A percentile compares a stretch with the other conserved stretches of the same genome.
phyloP scores from a whole-genome alignment of 2,329 filamentous ascomycete species.

The Colletotrichum agaves region DNA sequence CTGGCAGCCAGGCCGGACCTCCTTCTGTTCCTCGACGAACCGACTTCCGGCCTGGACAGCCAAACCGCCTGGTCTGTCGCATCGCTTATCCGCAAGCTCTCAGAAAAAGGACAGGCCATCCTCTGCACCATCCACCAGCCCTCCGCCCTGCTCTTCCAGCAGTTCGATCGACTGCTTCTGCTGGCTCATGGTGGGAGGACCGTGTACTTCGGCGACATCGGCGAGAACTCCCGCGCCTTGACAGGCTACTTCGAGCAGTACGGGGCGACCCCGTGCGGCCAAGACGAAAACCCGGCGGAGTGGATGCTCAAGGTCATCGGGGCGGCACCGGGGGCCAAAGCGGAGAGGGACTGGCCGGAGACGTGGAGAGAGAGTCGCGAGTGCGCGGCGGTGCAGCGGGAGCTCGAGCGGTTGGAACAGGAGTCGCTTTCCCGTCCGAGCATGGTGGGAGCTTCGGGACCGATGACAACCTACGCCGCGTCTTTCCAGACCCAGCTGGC shows the following conservation, averaged over 20 bases:
- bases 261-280: conserved; percentile 64
- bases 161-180: conserved; percentile 64
- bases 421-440: neutral
- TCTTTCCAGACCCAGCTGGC: conserved; percentile 70
- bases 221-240: conserved; percentile 57
- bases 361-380: conserved; percentile 49
- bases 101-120: conserved; percentile 55
- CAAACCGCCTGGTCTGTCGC: conserved; percentile 81
- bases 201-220: conserved; percentile 67
- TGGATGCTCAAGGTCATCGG: conserved; percentile 68
- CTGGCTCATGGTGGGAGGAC: conserved; percentile 66
- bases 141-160: conserved; percentile 54
- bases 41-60: conserved; percentile 79
- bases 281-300: conserved; percentile 70
- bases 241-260: conserved; percentile 70
- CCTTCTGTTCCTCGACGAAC: conserved; percentile 81
- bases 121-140: conserved; percentile 60
- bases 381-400: conserved; percentile 44
- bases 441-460: neutral
- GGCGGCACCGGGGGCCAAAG: conserved; percentile 45
- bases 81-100: conserved; percentile 73
- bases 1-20: conserved; percentile 78
- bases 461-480: conserved; percentile 72
- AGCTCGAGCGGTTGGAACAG: conserved; percentile 44
- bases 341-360: conserved; percentile 53